These are phyloP conservation scores for Corynascus novoguineensis DNA, from an alignment of 495 filamentous ascomycete species.

Conservation along the genomic window DNA sequence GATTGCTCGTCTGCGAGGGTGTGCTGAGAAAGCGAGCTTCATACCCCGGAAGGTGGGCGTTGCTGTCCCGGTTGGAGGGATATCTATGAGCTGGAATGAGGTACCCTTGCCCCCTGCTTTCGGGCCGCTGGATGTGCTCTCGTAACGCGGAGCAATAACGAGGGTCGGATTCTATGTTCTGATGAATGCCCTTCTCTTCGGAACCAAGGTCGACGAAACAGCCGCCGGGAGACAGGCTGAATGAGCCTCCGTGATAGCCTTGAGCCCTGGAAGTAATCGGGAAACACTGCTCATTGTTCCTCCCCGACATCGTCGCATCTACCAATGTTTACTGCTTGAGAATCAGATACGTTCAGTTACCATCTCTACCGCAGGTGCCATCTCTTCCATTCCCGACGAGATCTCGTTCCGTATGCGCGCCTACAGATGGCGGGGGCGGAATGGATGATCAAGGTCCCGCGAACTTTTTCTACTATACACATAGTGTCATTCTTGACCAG, in stretches of 20 bases:
- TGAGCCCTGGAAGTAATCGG: neutral
- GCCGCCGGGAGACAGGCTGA: constrained; percentile 7
- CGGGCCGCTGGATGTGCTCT: neutral
- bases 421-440: constrained; percentile 2
- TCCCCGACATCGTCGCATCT: neutral
- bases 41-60: neutral
- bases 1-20: neutral
- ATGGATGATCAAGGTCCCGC: constrained; percentile 3
- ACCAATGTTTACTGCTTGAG: neutral
- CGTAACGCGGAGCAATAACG: neutral
- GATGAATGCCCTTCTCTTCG: neutral
- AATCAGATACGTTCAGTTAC: neutral
- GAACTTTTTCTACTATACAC: neutral
- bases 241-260: neutral
- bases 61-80: constrained; percentile 2
- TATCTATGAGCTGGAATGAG: neutral
- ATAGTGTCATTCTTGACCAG: neutral
- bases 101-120: neutral
- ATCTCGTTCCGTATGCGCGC: neutral
- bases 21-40: neutral
- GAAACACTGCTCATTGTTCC: neutral
- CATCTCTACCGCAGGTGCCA: constrained; percentile 1
- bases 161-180: neutral
- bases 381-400: neutral
- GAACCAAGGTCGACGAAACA: neutral